These are phyloP conservation scores for Populus tremula DNA, from an alignment of 345 rosid genomes.

Conservation along the genomic window DNA sequence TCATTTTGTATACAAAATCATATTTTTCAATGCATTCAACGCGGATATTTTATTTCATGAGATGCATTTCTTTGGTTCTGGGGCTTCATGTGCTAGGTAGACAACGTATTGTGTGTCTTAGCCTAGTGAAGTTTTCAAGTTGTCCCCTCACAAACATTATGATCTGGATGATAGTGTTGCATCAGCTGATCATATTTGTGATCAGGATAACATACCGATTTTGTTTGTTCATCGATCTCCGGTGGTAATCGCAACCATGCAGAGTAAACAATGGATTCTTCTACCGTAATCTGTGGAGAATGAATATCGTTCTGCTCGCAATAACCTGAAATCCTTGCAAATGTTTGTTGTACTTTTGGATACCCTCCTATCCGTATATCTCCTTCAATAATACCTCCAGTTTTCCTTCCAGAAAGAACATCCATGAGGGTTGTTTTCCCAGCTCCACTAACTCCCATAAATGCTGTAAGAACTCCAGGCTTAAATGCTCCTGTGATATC, in stretches of 20 bases:
- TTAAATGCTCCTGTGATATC: constrained; percentile 60
- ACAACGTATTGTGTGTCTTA: too few species aligned
- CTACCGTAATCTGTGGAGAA: constrained; percentile 64
- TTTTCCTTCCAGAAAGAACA: constrained; percentile 84
- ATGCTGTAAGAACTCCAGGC: constrained; percentile 73
- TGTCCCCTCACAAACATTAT: too few species aligned
- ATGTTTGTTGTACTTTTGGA: constrained; percentile 69
- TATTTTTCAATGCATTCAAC: too few species aligned
- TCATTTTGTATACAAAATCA: too few species aligned
- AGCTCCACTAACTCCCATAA: constrained; percentile 92
- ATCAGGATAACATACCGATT: constrained; percentile 39
- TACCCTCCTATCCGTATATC: constrained; percentile 65
- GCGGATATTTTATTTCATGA: too few species aligned
- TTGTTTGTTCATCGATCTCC: constrained; percentile 47
- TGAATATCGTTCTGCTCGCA: constrained; percentile 85
- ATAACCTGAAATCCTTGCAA: constrained; percentile 79
- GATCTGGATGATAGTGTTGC: too few species aligned
- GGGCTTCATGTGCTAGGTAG: too few species aligned
- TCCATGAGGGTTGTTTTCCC: constrained; percentile 87
- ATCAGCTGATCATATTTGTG: too few species aligned
- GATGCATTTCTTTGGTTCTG: too few species aligned
- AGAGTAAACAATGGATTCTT: constrained; percentile 69
- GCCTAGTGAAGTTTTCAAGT: too few species aligned
- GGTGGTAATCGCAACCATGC: constrained; percentile 79
- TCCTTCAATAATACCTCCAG: constrained; percentile 67